Conservation (phyloP, 768 basidiomycete species). For the Clathrus columnatus region DNA sequence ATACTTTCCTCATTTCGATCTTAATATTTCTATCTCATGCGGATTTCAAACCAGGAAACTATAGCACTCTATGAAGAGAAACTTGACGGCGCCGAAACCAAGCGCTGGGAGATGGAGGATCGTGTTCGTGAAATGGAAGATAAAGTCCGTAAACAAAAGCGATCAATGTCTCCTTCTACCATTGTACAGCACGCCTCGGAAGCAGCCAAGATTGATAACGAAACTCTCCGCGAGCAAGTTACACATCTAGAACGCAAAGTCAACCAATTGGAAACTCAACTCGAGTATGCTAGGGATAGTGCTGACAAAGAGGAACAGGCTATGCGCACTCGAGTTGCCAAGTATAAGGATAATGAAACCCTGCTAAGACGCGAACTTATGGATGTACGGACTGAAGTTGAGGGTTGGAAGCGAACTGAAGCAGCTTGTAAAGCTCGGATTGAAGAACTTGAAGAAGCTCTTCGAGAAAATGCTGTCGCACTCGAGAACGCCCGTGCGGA, state of each 20-base stretch:
- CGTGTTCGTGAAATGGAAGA: conserved; percentile 51
- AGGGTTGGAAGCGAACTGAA: conserved; percentile 56
- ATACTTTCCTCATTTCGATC: conserved; percentile 11
- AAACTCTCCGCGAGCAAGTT: conserved; percentile 84
- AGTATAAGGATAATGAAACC: conserved; percentile 67
- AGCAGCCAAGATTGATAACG: conserved; percentile 90
- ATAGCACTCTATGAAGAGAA: conserved; percentile 93
- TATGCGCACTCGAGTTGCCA: conserved; percentile 53
- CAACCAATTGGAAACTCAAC: conserved; percentile 65
- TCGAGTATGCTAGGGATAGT: conserved; percentile 65
- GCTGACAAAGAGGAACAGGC: conserved; percentile 67
- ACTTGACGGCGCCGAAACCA: conserved; percentile 57
- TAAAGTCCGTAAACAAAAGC: conserved; percentile 27
- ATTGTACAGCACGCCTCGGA: conserved; percentile 40
- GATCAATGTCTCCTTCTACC: conserved; percentile 27
- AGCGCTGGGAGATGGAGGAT: conserved; percentile 72
- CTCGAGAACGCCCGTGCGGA: conserved; percentile 87
- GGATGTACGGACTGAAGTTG: conserved; percentile 56
- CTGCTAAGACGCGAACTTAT: conserved; percentile 60
- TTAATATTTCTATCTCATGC: neutral
- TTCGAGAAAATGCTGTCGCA: conserved; percentile 78
- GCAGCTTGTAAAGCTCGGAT: conserved; percentile 51
- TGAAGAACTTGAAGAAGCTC: conserved; percentile 83
- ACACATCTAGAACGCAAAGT: conserved; percentile 78
- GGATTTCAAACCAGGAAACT: conserved; percentile 54